Percentiles rank a stretch among this genome's conserved stretches.
These are phyloP conservation scores for Malus orientalis DNA, from an alignment of 306 rosid species.

Conservation along the genomic window DNA sequence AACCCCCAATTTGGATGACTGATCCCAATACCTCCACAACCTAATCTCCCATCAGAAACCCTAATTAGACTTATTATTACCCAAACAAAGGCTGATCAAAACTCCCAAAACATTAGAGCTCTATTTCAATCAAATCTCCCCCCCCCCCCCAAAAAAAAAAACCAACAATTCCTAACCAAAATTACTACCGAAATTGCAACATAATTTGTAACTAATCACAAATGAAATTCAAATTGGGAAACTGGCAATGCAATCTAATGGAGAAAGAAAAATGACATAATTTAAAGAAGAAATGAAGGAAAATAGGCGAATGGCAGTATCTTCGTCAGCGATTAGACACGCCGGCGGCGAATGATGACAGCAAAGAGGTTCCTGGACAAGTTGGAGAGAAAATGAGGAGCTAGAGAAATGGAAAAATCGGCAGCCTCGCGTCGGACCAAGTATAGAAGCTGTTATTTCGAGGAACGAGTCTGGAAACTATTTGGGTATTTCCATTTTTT, in stretches of 20 bases:
- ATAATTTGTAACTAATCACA: neutral
- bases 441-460: neutral
- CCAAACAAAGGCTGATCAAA: neutral
- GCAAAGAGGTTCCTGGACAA: neutral
- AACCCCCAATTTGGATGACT: neutral
- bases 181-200: neutral
- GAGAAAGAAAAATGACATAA: neutral
- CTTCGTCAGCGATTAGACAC: neutral
- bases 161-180: neutral
- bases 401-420: too few species aligned
- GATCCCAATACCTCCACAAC: neutral
- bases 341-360: neutral
- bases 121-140: neutral
- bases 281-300: neutral
- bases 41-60: neutral
- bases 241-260: neutral
- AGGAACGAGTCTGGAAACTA: neutral
- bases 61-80: neutral
- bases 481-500: neutral
- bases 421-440: neutral
- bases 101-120: neutral
- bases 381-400: neutral
- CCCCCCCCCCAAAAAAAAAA: too few species aligned
- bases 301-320: neutral
- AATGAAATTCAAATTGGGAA: neutral